These are phyloP conservation scores for Neoarthrinium moseri DNA, from an alignment of 2,329 filamentous ascomycete genomes.

Conservation along the genomic window DNA sequence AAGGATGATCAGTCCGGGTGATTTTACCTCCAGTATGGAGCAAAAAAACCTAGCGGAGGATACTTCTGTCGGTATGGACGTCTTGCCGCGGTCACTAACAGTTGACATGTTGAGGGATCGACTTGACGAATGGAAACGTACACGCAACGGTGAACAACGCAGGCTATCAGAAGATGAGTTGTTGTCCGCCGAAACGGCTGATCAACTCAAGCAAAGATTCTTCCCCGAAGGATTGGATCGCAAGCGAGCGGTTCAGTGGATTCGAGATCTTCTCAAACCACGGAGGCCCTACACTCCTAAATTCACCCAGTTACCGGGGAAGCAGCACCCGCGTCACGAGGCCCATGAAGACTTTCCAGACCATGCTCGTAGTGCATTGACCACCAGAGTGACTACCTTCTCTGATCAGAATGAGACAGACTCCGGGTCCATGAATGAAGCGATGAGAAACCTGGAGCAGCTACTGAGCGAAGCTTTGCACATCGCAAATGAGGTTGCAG, in stretches of 20 bases:
- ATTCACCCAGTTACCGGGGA: slow-evolving; percentile 25
- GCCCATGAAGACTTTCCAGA: slow-evolving; percentile 16
- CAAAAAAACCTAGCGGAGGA: too few species aligned
- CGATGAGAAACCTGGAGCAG: slow-evolving; percentile 39
- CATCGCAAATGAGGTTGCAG: slow-evolving; percentile 39
- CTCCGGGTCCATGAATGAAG: slow-evolving; percentile 19
- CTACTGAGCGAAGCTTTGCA: slow-evolving; percentile 45
- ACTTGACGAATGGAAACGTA: too few species aligned
- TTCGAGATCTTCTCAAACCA: slow-evolving; percentile 24
- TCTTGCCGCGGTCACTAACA: too few species aligned
- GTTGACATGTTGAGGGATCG: too few species aligned
- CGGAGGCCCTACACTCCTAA: slow-evolving; percentile 12
- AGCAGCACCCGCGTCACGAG: slow-evolving; percentile 17
- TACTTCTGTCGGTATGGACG: too few species aligned
- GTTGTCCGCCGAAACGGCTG: too few species aligned
- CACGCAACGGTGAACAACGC: too few species aligned
- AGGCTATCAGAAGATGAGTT: too few species aligned
- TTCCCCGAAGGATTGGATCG: slow-evolving; percentile 16
- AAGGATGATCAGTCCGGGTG: too few species aligned
- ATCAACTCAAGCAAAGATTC: slow-evolving; percentile 10
- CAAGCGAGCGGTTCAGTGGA: slow-evolving; percentile 22
- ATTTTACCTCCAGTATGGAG: too few species aligned
- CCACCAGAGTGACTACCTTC: slow-evolving; percentile 23
- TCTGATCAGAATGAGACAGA: slow-evolving; percentile 22
- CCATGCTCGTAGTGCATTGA: slow-evolving; percentile 9